A percentile compares a stretch with the other conserved stretches of the same genome.
phyloP scores from a whole-genome alignment of 768 basidiomycete species.

The Russula virescens region DNA sequence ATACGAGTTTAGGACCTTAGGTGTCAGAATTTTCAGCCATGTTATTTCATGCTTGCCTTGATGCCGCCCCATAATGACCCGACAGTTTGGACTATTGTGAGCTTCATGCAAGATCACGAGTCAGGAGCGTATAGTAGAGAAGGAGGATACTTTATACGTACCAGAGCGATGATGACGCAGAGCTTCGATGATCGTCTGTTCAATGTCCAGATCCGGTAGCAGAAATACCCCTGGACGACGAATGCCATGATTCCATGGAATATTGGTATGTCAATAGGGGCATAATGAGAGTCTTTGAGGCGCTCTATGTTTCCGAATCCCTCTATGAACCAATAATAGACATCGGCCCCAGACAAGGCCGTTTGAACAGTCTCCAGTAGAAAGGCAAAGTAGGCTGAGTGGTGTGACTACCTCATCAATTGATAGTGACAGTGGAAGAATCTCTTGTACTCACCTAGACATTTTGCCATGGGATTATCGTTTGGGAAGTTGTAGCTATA shows the following conservation, averaged over 20 bases:
- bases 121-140: neutral
- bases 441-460: neutral
- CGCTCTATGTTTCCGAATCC: slow-evolving; percentile 30
- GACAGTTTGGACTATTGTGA: neutral
- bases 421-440: neutral
- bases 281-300: slow-evolving; percentile 26
- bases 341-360: slow-evolving; percentile 27
- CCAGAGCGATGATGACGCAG: slow-evolving; percentile 3
- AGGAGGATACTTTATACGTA: neutral
- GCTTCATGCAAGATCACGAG: neutral
- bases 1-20: too few species aligned
- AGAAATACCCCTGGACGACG: slow-evolving; percentile 31
- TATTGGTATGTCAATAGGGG: slow-evolving; percentile 29
- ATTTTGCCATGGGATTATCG: neutral
- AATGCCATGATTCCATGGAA: slow-evolving; percentile 28
- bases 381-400: slow-evolving; percentile 28
- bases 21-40: neutral
- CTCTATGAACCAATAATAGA: slow-evolving; percentile 28
- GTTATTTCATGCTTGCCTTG: neutral
- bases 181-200: slow-evolving; percentile 11
- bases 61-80: slow-evolving; percentile 13
- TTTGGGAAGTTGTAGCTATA: slow-evolving; percentile 19
- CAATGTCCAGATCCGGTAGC: slow-evolving; percentile 31
- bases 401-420: neutral
- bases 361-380: slow-evolving; percentile 28